Evolutionary conservation across 495 filamentous ascomycete genomes (phyloP).

Genomic region (Penicillium atrosanguineum): DNA sequence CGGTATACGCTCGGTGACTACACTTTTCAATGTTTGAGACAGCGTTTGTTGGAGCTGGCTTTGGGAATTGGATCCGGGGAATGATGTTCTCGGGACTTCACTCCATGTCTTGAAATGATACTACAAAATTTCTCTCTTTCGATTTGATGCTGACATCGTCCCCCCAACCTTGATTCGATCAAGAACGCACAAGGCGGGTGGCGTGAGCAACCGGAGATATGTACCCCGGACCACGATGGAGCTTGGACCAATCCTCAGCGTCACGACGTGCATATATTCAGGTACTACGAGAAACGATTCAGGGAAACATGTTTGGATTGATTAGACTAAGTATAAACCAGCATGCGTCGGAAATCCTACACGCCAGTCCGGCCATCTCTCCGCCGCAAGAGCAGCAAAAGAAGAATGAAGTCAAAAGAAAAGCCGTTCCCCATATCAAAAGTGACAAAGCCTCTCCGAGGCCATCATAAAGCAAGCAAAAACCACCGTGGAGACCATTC

Average conservation of each 20-base stretch:
- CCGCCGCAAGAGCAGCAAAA: not conserved
- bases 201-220: too few relatives aligned
- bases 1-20: not conserved
- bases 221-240: too few relatives aligned
- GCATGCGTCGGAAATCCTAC: not conserved
- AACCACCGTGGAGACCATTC: slow-evolving; percentile 44
- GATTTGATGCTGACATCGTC: not conserved
- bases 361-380: not conserved
- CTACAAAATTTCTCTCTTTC: not conserved
- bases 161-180: not conserved
- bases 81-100: not conserved
- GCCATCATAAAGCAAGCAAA: slow-evolving; percentile 32
- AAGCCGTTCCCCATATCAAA: slow-evolving; percentile 29
- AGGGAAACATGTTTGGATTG: not conserved
- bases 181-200: not conserved
- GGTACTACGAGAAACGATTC: not conserved
- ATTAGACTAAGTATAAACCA: not conserved
- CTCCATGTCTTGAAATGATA: not conserved
- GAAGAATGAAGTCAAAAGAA: not conserved
- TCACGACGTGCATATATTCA: too few relatives aligned
- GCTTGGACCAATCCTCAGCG: too few relatives aligned
- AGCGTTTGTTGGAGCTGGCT: not conserved
- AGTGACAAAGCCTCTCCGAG: slow-evolving; percentile 21
- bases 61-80: not conserved
- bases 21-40: not conserved